phyloP scores from a whole-genome alignment of 75 land plant genomes.

The Selaginella moellendorffii region DNA sequence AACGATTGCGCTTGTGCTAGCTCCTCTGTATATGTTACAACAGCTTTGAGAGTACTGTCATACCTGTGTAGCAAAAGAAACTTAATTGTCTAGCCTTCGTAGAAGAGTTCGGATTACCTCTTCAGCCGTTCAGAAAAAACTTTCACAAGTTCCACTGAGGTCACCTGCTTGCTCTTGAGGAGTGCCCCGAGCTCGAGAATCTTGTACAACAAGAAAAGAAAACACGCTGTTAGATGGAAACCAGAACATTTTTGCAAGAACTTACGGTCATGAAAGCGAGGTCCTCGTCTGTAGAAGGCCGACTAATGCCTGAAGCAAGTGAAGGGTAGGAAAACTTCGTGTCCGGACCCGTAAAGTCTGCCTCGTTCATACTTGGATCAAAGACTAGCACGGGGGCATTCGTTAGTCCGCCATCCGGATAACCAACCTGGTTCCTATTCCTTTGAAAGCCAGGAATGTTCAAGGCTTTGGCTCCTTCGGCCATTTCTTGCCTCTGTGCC shows the following conservation, averaged over 20 bases:
- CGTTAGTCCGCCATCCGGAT: constrained; percentile 46
- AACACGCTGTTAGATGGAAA: no score
- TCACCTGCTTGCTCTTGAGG: not conserved
- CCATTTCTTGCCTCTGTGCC: constrained; percentile 40
- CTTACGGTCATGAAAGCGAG: constrained; percentile 66
- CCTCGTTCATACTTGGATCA: constrained; percentile 30
- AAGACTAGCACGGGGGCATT: constrained; percentile 46
- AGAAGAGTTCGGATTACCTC: not conserved
- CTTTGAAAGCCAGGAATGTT: constrained; percentile 44
- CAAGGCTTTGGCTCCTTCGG: constrained; percentile 36
- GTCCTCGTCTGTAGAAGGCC: constrained; percentile 51
- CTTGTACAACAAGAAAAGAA: no score
- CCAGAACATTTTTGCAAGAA: no score
- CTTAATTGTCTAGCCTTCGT: not conserved
- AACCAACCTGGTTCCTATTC: constrained; percentile 46
- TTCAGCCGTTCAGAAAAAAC: not conserved
- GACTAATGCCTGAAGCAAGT: constrained; percentile 15
- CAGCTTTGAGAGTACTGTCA: constrained; percentile 4
- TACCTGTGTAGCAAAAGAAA: not conserved
- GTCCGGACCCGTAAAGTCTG: constrained; percentile 6
- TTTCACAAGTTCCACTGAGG: not conserved
- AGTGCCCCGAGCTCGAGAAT: constrained; percentile 1
- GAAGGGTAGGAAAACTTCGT: constrained; percentile 39
- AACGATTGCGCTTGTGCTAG: not conserved
- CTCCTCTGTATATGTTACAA: constrained; percentile 7